These are phyloP conservation scores for Monosporozyma siamensis DNA, from an alignment of 805 yeast genomes.

Conservation along the genomic window DNA sequence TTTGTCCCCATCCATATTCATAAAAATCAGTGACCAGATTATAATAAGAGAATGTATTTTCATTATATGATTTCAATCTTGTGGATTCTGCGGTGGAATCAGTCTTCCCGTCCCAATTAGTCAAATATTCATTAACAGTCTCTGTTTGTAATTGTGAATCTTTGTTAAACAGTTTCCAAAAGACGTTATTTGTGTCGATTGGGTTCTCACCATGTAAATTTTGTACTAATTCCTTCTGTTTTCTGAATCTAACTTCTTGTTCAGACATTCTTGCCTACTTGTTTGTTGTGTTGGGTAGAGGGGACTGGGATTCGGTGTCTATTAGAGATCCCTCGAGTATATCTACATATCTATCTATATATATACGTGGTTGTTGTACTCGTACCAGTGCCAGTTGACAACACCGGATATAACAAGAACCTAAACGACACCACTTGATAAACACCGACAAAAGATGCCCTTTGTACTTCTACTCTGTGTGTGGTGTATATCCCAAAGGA, in stretches of 20 bases:
- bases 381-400: no score
- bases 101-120: constrained; percentile 94
- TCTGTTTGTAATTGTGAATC: constrained; percentile 69
- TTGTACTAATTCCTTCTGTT: constrained; percentile 58
- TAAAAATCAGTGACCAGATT: constrained; percentile 95
- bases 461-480: no score
- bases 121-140: constrained; percentile 84
- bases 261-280: neutral
- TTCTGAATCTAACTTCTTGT: no score
- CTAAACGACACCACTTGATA: no score
- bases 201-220: constrained; percentile 76
- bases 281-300: neutral
- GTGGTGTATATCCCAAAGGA: no score
- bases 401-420: no score
- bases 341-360: no score
- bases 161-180: constrained; percentile 63
- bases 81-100: constrained; percentile 58
- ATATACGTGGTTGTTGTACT: no score
- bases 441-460: no score
- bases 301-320: no score
- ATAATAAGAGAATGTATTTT: constrained; percentile 89
- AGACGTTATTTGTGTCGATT: constrained; percentile 56
- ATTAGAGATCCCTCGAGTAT: no score
- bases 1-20: constrained; percentile 99
- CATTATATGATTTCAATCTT: constrained; percentile 78